Conservation (phyloP, 2,329 filamentous ascomycete species). For the Triangularia setosa region DNA sequence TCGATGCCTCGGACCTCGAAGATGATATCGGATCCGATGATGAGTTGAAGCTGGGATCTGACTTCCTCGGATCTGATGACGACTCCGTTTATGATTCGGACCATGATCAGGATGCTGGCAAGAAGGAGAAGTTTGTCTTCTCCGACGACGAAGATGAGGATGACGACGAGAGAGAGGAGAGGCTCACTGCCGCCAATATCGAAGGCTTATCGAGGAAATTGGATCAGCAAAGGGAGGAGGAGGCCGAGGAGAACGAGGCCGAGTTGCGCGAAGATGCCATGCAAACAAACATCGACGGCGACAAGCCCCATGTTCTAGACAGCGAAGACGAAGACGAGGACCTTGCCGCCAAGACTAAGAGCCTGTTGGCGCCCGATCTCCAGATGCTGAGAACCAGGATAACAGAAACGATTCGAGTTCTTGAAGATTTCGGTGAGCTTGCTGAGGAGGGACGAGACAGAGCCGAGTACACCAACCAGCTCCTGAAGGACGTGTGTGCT, state of each 20-base stretch:
- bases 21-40: conserved; percentile 45
- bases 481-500: conserved; percentile 86
- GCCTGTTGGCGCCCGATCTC: conserved; percentile 78
- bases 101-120: conserved; percentile 56
- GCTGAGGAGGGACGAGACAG: conserved; percentile 76
- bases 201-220: conserved; percentile 83
- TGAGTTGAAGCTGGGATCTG: conserved; percentile 47
- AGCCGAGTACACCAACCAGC: conserved; percentile 80
- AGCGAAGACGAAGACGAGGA: conserved; percentile 58
- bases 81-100: conserved; percentile 70
- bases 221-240: conserved; percentile 70
- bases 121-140: conserved; percentile 68
- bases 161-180: conserved; percentile 82
- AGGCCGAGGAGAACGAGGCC: conserved; percentile 77
- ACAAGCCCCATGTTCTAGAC: conserved; percentile 64
- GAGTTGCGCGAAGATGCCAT: conserved; percentile 82
- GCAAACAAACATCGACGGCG: conserved; percentile 88
- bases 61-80: conserved; percentile 58
- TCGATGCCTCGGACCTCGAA: conserved; percentile 40
- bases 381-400: conserved; percentile 85
- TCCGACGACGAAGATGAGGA: conserved; percentile 96
- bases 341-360: conserved; percentile 54
- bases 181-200: conserved; percentile 92
- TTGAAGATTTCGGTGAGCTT: conserved; percentile 82
- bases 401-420: conserved; percentile 85